These are phyloP conservation scores for Dianthus caryophyllus DNA, from an alignment of 148 eudicot species.

Conservation along the genomic window DNA sequence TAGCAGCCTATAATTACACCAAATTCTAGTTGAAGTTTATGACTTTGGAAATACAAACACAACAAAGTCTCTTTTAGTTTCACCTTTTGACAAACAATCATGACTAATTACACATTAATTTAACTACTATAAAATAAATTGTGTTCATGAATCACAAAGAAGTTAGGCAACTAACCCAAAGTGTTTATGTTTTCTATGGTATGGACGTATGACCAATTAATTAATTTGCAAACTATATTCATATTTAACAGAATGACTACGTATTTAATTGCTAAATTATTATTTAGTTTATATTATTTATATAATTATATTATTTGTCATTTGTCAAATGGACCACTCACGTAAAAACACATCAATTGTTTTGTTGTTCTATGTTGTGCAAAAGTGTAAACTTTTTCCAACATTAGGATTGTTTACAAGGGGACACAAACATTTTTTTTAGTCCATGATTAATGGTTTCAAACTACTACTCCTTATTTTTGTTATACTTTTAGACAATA, in stretches of 20 bases:
- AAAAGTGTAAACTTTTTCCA: slow-evolving; percentile 27
- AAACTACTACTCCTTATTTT: not conserved
- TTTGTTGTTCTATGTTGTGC: slow-evolving; percentile 18
- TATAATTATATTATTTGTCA: too few species aligned
- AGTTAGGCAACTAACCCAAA: slow-evolving; percentile 1
- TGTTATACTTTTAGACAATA: too few species aligned
- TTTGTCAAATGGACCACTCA: slow-evolving; percentile 19
- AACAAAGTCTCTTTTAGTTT: not conserved
- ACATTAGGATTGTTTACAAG: slow-evolving; percentile 22
- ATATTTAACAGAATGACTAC: not conserved
- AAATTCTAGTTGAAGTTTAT: not conserved
- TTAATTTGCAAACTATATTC: not conserved
- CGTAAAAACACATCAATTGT: slow-evolving; percentile 14
- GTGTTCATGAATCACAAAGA: slow-evolving; percentile 3
- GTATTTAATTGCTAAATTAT: not conserved
- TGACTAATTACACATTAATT: not conserved
- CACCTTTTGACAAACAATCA: slow-evolving; percentile 6
- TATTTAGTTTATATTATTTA: not conserved
- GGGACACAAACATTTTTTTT: slow-evolving; percentile 21
- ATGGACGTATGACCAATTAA: not conserved
- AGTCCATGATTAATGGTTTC: slow-evolving; percentile 17
- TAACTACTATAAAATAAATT: not conserved
- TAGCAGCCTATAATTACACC: slow-evolving; percentile 12
- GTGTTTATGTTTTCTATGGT: not conserved
- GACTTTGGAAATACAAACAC: slow-evolving; percentile 1